Conservation (phyloP, 2,329 filamentous ascomycete genomes). For the Epichloe bromicola region DNA sequence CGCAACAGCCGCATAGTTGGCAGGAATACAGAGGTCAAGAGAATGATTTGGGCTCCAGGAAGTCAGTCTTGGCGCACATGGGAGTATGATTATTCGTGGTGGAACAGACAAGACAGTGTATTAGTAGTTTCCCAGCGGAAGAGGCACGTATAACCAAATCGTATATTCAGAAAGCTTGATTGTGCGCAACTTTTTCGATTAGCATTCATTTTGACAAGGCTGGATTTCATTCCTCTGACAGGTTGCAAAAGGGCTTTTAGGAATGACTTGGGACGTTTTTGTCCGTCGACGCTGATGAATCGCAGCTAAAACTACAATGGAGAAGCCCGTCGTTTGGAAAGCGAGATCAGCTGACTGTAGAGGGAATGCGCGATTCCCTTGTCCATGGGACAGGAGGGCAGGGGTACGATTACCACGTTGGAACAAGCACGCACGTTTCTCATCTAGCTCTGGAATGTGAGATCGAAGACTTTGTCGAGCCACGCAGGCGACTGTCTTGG, state of each 20-base stretch:
- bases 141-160: too few relatives aligned
- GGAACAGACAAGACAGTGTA: too few relatives aligned
- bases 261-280: not conserved
- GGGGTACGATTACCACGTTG: too few relatives aligned
- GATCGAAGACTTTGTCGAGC: not conserved
- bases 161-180: not conserved
- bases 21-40: too few relatives aligned
- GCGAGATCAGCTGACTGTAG: not conserved
- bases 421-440: too few relatives aligned
- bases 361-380: not conserved
- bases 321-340: not conserved
- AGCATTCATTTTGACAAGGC: not conserved
- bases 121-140: too few relatives aligned
- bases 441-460: too few relatives aligned
- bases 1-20: slow-evolving; percentile 7
- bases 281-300: not conserved
- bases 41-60: too few relatives aligned
- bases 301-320: not conserved
- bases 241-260: too few relatives aligned
- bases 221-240: not conserved
- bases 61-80: too few relatives aligned
- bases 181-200: not conserved
- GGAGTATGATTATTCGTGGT: too few relatives aligned
- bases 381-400: not conserved
- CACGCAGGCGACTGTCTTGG: not conserved